Base-by-base conservation (phyloP, 169 alveolate species). In the Theileria luwenshuni region DNA sequence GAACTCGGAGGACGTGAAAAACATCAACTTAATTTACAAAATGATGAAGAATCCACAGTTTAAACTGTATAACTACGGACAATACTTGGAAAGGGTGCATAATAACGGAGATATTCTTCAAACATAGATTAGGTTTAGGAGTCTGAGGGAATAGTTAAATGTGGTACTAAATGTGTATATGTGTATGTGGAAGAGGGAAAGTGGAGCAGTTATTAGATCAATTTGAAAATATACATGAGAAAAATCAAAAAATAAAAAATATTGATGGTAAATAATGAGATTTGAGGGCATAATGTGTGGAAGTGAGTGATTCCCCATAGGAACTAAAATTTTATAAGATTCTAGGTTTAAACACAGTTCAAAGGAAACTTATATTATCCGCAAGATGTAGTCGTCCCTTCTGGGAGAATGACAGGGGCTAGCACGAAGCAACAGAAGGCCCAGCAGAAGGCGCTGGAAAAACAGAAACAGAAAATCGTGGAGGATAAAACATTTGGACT, bases 401-500 rank as follows among this genome's bases (percentile, higher is more conserved):
- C n/a, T n/a, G n/a, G n/a, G n/a, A 63, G 21, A 15, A 72, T 74
- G 84, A 81, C 83, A 0, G 89, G 84, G 51, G 93, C 89, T 90
- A 79, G 90, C 69, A 94, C 97, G 54, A 91, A 90, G 91, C 92
- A 91, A 74, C 94, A 91, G 68, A 86, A 86, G 87, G 95, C 90
- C 62, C 93, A 91, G 79, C 96, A 96, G 88, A 94, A 94, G 77
- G 95, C 97, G 23, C 95, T 94, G 73, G 95, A 95, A 76, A 98
- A 96, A 90, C 94, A 93, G 84, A 95, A 96, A 65, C 98, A 97
- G 86, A 98, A 97, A 86, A 87, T 98, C 84, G 95, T 96, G 43
- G 99, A 98, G 83, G 99, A 98, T 87, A 97, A 96, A 84, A 98
- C 99, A 2, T 98, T 98, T 87, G 99, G 99, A 47, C 85, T 97